Percentiles rank a stretch among this genome's conserved stretches.
Conservation (phyloP, 1,284 basidiomycete genomes). For the Phellopilus nigrolimitatus region DNA sequence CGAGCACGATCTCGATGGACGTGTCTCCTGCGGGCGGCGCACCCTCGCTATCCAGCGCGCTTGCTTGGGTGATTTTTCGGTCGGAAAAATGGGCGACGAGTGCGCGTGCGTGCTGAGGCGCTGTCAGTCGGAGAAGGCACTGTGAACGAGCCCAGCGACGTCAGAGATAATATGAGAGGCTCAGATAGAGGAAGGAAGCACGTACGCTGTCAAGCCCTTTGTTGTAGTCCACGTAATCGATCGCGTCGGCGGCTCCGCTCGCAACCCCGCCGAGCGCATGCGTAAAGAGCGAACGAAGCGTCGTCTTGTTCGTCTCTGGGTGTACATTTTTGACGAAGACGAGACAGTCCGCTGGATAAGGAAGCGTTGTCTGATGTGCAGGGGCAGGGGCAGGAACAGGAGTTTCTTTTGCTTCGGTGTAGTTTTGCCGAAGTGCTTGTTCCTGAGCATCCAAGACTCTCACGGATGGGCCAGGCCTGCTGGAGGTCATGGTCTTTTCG, state of each 20-base stretch:
- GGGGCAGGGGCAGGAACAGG: not conserved
- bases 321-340: slow-evolving; percentile 67
- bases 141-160: slow-evolving; percentile 27
- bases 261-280: slow-evolving; percentile 33
- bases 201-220: slow-evolving; percentile 71
- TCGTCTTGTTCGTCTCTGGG: slow-evolving; percentile 71
- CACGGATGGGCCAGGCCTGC: slow-evolving; percentile 23
- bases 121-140: slow-evolving; percentile 69
- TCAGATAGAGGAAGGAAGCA: slow-evolving; percentile 14
- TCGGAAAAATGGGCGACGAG: slow-evolving; percentile 47
- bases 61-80: slow-evolving; percentile 36
- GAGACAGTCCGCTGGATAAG: slow-evolving; percentile 61
- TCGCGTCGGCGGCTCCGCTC: slow-evolving; percentile 30
- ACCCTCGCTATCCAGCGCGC: slow-evolving; percentile 47
- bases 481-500: slow-evolving; percentile 36
- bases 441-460: not conserved
- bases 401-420: not conserved
- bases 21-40: slow-evolving; percentile 6
- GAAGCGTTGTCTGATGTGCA: not conserved
- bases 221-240: slow-evolving; percentile 74
- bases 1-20: slow-evolving; percentile 46
- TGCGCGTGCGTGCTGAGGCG: slow-evolving; percentile 39
- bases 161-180: not conserved
- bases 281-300: slow-evolving; percentile 55
- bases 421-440: not conserved